Base-by-base conservation (phyloP, 2,329 filamentous ascomycete species). In the Colletotrichum caudatum region DNA sequence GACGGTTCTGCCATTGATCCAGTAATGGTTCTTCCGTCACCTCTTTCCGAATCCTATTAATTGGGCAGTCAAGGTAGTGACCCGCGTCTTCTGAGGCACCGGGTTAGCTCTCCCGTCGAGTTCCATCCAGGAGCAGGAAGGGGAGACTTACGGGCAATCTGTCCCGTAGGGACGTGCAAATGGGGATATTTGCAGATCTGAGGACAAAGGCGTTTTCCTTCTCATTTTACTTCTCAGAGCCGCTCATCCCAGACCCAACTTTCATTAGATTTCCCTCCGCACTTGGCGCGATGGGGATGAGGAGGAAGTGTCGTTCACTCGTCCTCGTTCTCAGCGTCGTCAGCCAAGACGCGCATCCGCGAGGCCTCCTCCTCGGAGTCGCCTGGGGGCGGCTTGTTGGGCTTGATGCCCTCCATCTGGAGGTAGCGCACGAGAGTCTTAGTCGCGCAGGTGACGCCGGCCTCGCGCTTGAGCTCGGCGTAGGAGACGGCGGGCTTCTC, bases 401-500 rank as follows among this genome's bases (percentile, higher is more conserved):
- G 69, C 66, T 72, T 72, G 65, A 72, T 57, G 23, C 69, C 69
- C 66, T 72, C 65, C 65, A 72, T 69, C 60, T 72, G 69, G n/a
- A 72, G 48, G 11, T 72, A 72, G 16, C 69, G 69, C 29, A 72
- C 69, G 26, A 72, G 69, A 5, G 69, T 72, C 66, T 72, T 72
- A 2, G 66, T 72, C 11, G 69, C 69, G 60, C 69, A 72, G 53
- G 69, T 72, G 44, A 72, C 65, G 23, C 59, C 59, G 46, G 69
- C 66, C 18, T 64, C 65, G 53, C 59, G 53, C 69, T 72, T 72
- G 37, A 72, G 66, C 53, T 72, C 69, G 65, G 65, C 69, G 48
- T 69, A 72, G 11, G 69, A 69, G 23, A 69, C 12, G 39, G 37
- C 48, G n/a, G 69, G 69, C 65, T 72, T 72, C 54, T 72, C 69